A percentile compares a stretch with the other conserved stretches of the same genome.
Conservation (phyloP, 2,329 filamentous ascomycete species). For the Sclerotinia glacialis region DNA sequence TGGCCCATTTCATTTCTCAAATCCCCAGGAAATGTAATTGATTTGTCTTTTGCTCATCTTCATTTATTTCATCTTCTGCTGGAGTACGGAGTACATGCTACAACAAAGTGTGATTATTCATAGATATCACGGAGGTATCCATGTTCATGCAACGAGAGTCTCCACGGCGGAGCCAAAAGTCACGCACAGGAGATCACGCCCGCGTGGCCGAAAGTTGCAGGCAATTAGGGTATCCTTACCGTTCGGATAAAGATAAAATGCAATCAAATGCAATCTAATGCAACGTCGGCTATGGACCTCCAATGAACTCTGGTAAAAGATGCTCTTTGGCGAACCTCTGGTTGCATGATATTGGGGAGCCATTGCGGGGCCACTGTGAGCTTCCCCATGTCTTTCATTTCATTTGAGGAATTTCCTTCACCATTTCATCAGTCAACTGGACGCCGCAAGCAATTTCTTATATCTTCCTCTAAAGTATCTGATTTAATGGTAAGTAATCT, state of each 20-base stretch:
- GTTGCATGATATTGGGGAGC: neutral
- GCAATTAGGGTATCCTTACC: neutral
- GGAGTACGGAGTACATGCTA: too few relatives aligned
- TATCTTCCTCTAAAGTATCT: neutral
- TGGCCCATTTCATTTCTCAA: neutral
- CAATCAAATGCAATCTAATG: constrained; percentile 15
- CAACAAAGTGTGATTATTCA: neutral
- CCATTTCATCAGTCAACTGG: neutral
- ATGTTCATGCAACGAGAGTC: constrained; percentile 10
- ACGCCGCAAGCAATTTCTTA: neutral
- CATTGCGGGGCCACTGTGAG: constrained; percentile 10
- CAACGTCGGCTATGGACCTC: neutral
- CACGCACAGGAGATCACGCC: constrained; percentile 11
- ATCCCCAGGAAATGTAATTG: too few relatives aligned
- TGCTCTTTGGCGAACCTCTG: neutral
- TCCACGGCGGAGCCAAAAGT: constrained; percentile 8
- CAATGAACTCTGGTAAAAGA: neutral
- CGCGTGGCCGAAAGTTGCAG: constrained; percentile 5
- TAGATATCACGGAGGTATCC: constrained; percentile 6
- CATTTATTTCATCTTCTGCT: neutral
- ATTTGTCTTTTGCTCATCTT: neutral
- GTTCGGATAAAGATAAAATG: neutral
- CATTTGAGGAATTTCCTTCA: neutral
- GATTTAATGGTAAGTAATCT: neutral
- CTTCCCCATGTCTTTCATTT: constrained; percentile 14